Percentiles rank a stretch among this genome's conserved stretches.
Conservation (phyloP, 2,329 filamentous ascomycete genomes). For the Xylaria multiplex region DNA sequence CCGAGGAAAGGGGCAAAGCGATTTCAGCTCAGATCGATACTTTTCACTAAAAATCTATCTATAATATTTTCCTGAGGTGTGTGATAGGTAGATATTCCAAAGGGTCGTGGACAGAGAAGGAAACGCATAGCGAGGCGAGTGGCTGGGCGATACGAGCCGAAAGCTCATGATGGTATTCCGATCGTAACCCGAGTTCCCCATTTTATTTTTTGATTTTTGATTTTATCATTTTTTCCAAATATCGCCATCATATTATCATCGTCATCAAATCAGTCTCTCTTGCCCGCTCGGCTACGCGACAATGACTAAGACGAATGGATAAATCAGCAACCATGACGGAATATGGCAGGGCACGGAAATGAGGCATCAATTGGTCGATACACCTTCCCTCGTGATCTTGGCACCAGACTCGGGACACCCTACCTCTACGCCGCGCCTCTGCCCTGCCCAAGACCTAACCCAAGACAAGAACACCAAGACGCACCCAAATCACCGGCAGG, state of each 20-base stretch:
- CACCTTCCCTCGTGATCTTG: constrained; percentile 30
- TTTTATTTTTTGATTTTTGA: constrained; percentile 6
- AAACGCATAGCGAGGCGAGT: not conserved
- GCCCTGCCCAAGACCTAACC: constrained; percentile 11
- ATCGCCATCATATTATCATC: constrained; percentile 20
- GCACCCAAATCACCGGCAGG: constrained; percentile 21
- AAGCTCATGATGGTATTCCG: not conserved
- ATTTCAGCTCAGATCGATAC: constrained; percentile 34
- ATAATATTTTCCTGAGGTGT: constrained; percentile 7
- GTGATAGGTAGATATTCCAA: not conserved
- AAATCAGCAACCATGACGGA: constrained; percentile 30
- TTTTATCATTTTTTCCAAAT: constrained; percentile 13
- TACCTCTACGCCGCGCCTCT: too few relatives aligned
- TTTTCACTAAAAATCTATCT: constrained; percentile 2
- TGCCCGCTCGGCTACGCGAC: constrained; percentile 18
- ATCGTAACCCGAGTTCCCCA: not conserved
- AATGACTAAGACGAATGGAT: constrained; percentile 33
- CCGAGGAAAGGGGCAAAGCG: constrained; percentile 27
- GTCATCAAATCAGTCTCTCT: constrained; percentile 21
- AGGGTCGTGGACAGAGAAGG: not conserved
- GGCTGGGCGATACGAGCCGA: constrained; percentile 13
- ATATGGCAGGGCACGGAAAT: constrained; percentile 37
- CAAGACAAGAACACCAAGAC: constrained; percentile 14
- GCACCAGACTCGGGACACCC: constrained; percentile 17
- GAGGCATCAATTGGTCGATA: constrained; percentile 33